phyloP scores from a whole-genome alignment of 192 early-diverging fungal species.

The Thamnidium elegans region DNA sequence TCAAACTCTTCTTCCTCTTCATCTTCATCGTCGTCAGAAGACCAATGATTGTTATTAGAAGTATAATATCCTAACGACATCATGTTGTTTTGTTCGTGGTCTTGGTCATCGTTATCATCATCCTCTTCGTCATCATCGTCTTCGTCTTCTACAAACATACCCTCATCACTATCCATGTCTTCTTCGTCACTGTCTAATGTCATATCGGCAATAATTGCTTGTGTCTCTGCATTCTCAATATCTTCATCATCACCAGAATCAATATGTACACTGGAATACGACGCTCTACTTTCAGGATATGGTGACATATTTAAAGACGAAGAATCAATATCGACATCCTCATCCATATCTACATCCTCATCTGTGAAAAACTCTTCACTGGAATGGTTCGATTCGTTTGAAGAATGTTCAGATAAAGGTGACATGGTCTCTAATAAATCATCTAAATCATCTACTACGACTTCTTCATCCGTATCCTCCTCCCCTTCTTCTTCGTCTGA shows the following conservation, averaged over 20 bases:
- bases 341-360: constrained; percentile 24
- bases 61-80: constrained; percentile 34
- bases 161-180: constrained; percentile 38
- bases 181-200: constrained; percentile 21
- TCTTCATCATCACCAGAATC: constrained; percentile 34
- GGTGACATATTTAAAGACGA: background rate
- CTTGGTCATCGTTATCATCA: background rate
- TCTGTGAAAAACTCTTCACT: constrained; percentile 34
- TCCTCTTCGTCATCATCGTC: constrained; percentile 25
- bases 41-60: constrained; percentile 31
- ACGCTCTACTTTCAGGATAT: constrained; percentile 15
- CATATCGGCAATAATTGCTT: constrained; percentile 29
- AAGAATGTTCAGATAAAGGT: constrained; percentile 24
- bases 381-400: constrained; percentile 25
- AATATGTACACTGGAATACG: constrained; percentile 24
- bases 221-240: constrained; percentile 36
- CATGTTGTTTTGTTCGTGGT: constrained; percentile 5
- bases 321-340: constrained; percentile 1
- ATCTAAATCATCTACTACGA: constrained; percentile 20
- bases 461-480: background rate
- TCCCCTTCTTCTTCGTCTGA: background rate
- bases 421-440: constrained; percentile 23
- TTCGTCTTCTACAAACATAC: background rate
- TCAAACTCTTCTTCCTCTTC: constrained; percentile 31
- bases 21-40: constrained; percentile 30